Evolutionary conservation across 257 asterid genomes (phyloP), one percentile per base, ranked within the genome.

Genomic region (Vinca minor): DNA sequence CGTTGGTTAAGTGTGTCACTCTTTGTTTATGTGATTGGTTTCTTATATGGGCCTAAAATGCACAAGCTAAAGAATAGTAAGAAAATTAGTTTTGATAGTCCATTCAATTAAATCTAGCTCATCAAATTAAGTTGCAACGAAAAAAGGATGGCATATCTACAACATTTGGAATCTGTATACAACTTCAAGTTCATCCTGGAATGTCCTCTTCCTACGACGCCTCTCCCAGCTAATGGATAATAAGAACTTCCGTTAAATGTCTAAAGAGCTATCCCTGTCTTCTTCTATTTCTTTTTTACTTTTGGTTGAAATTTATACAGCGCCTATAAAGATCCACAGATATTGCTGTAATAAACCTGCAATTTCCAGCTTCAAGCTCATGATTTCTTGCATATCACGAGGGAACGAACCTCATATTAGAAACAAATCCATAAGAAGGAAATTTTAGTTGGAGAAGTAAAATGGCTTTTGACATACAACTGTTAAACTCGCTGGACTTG

Each of bases 401-500:
- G 23, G 1, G 35, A 54, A 54, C 10, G 12, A 15, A 55, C 42
- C 26, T 2, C 61, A 50, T 13, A 10, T 50, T 50, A 4, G 21
- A 18, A 12, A 31, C 29, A 21, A 55, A 32, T 20, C 28, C 62
- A 31, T 11, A 17, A 3, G 25, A 56, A 29, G 11, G 14, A 55
- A 55, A 28, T 8, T 6, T 60, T 11, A 29, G 41, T n/a, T 35
- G 21, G n/a, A 14, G 15, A 29, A 23, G 54, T 63, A 17, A 42
- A 56, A 62, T 26, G 14, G 68, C 47, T 50, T 49, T 34, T 52
- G 45, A 26, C 36, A 17, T n/a, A n/a, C n/a, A 61, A 58, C 42
- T 45, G 68, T 69, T 81, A 83, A 50, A 75, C 79, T 70, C 65
- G 71, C 75, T 77, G 86, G 52, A 79, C 72, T 81, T 66, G 83